Conservation (phyloP, 805 yeast species). For the Sugiyamaella smithiae region DNA sequence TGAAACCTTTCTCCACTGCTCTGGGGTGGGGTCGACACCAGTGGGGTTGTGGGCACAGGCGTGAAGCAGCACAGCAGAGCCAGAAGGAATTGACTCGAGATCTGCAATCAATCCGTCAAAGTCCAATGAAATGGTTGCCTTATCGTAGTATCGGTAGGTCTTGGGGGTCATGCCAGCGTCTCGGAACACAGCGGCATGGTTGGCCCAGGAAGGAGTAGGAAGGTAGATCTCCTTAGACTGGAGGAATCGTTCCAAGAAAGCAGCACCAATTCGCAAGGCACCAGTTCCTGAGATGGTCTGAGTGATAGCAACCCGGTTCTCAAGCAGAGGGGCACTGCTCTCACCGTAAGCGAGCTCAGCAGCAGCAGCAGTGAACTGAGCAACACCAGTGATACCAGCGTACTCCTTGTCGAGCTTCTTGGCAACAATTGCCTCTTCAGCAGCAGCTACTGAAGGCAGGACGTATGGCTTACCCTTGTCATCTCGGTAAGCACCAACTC, state of each 20-base stretch:
- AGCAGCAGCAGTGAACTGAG: slow-evolving; percentile 63
- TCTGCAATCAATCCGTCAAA: slow-evolving; percentile 61
- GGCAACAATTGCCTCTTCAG: slow-evolving; percentile 52
- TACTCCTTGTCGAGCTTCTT: slow-evolving; percentile 72
- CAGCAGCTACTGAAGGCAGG: slow-evolving; percentile 68
- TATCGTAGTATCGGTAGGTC: slow-evolving; percentile 70
- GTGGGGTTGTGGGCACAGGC: slow-evolving; percentile 98
- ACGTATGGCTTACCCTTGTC: slow-evolving; percentile 85
- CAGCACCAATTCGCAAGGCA: slow-evolving; percentile 80
- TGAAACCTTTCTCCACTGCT: slow-evolving; percentile 77
- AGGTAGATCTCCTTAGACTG: slow-evolving; percentile 56
- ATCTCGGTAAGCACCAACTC: slow-evolving; percentile 94
- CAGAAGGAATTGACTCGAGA: slow-evolving; percentile 51
- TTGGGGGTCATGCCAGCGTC: slow-evolving; percentile 64
- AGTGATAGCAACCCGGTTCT: slow-evolving; percentile 69
- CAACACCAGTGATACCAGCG: slow-evolving; percentile 80
- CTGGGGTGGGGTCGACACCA: slow-evolving; percentile 82
- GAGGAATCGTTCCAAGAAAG: slow-evolving; percentile 64
- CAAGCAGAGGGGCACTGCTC: slow-evolving; percentile 54
- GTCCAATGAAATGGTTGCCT: slow-evolving; percentile 58
- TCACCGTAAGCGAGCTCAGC: slow-evolving; percentile 68
- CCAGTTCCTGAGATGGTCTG: slow-evolving; percentile 97
- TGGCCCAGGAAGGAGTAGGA: slow-evolving; percentile 94
- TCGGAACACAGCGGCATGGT: slow-evolving; percentile 76
- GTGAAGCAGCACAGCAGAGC: slow-evolving; percentile 72